Conservation (phyloP, 495 filamentous ascomycete species). For the Physcia stellaris region DNA sequence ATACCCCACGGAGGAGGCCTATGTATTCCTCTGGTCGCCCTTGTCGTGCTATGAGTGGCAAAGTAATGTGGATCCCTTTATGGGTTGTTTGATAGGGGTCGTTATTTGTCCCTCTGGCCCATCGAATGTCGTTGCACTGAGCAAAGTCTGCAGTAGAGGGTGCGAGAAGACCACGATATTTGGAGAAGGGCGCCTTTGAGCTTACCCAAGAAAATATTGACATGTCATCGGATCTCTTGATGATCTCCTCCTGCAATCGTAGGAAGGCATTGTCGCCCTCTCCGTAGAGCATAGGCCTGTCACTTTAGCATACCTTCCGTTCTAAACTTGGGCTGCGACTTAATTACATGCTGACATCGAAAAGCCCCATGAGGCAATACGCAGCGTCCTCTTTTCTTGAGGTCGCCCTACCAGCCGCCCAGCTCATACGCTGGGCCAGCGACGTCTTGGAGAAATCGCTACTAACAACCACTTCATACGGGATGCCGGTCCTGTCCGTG, state of each 20-base stretch:
- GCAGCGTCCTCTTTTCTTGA: constrained; percentile 25
- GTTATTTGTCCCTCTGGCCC: too few species aligned
- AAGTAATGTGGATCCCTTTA: too few species aligned
- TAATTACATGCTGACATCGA: constrained; percentile 31
- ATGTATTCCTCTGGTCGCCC: too few species aligned
- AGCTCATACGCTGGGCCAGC: constrained; percentile 26
- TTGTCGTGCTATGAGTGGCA: too few species aligned
- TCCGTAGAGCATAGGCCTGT: constrained; percentile 31
- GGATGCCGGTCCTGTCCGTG: constrained; percentile 14
- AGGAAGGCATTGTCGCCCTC: constrained; percentile 24
- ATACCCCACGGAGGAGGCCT: too few species aligned
- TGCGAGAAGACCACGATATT: too few species aligned
- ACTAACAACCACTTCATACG: constrained; percentile 2
- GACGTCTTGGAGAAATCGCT: constrained; percentile 2
- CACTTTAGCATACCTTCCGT: too few species aligned
- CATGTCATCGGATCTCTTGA: constrained; percentile 14
- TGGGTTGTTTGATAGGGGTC: too few species aligned
- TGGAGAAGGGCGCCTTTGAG: too few species aligned
- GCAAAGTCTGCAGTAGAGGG: too few species aligned
- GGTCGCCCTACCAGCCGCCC: constrained; percentile 21
- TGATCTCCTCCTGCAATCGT: constrained; percentile 25
- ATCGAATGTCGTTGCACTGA: too few species aligned
- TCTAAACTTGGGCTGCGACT: too few species aligned
- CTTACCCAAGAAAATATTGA: constrained; percentile 19
- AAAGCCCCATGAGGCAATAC: constrained; percentile 31